These are phyloP conservation scores for Cryphonectria japonica DNA, from an alignment of 2,329 filamentous ascomycete species.

Conservation along the genomic window DNA sequence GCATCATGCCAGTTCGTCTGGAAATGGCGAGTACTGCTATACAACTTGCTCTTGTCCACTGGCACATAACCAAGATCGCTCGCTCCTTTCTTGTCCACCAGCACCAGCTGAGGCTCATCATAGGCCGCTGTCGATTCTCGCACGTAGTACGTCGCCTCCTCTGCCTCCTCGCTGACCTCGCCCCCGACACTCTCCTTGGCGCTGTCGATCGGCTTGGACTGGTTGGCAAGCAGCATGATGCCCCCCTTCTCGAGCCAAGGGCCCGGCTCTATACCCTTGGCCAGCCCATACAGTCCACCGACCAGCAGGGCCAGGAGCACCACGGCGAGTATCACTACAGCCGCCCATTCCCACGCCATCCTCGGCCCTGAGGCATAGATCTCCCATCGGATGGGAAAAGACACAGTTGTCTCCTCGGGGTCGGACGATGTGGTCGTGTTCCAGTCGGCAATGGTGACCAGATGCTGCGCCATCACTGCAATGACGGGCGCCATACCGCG, in stretches of 20 bases:
- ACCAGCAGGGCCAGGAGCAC: constrained; percentile 1
- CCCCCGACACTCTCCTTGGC: constrained; percentile 5
- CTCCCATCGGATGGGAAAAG: constrained; percentile 2
- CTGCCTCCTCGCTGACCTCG: neutral
- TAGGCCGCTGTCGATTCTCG: neutral
- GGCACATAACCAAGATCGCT: neutral
- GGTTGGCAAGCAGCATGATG: constrained; percentile 7
- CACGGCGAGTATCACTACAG: constrained; percentile 9
- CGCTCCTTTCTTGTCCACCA: neutral
- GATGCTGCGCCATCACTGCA: neutral
- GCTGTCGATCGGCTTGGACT: constrained; percentile 7
- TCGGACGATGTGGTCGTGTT: neutral
- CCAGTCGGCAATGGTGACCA: neutral
- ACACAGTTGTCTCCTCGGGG: neutral
- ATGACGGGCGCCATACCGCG: neutral
- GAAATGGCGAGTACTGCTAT: neutral
- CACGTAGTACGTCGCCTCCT: neutral
- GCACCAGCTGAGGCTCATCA: neutral
- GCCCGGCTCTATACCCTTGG: constrained; percentile 4
- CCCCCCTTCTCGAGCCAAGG: constrained; percentile 7
- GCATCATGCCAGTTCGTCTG: neutral
- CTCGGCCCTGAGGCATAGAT: constrained; percentile 12
- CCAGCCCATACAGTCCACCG: neutral
- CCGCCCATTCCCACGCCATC: constrained; percentile 13
- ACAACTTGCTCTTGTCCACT: neutral